Percentiles rank a stretch among this genome's conserved stretches.
Conservation (phyloP, 768 basidiomycete genomes). For the Pleurotus citrinopileatus region DNA sequence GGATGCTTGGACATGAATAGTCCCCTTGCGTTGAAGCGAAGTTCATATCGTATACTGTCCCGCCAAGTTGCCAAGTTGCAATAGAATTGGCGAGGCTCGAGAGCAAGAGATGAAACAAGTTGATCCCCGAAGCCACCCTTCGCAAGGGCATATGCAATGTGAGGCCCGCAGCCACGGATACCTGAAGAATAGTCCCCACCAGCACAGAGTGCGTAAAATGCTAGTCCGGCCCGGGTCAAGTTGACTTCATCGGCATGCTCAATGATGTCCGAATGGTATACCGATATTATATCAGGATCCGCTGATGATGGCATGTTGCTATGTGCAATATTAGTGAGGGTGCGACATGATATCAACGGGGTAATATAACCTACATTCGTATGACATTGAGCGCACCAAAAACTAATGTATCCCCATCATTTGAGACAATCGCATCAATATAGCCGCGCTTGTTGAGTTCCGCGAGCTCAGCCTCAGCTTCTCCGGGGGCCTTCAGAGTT, state of each 20-base stretch:
- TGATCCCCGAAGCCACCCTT: conserved; percentile 29
- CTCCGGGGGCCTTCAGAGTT: conserved; percentile 42
- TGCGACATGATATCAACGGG: conserved; percentile 25
- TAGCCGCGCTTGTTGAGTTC: conserved; percentile 34
- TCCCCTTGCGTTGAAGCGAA: conserved; percentile 12
- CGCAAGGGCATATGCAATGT: background rate
- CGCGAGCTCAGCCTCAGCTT: conserved; percentile 55
- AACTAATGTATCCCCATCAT: conserved; percentile 47
- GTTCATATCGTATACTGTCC: background rate
- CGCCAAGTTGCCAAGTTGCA: conserved; percentile 15
- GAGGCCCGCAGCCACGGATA: conserved; percentile 15
- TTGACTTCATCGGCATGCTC: too few relatives aligned
- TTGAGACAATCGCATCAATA: conserved; percentile 47
- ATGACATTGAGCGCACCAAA: conserved; percentile 43
- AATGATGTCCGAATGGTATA: too few relatives aligned
- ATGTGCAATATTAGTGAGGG: conserved; percentile 13
- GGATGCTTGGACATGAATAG: conserved; percentile 21
- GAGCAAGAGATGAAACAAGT: conserved; percentile 21
- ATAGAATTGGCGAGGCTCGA: too few relatives aligned
- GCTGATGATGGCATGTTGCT: too few relatives aligned
- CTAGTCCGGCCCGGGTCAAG: too few relatives aligned
- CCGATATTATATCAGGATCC: too few relatives aligned
- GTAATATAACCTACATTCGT: conserved; percentile 37
- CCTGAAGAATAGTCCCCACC: background rate
- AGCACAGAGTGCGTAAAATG: too few relatives aligned